These are phyloP conservation scores for Candida broadrunensis DNA, from an alignment of 805 yeast genomes.

Conservation along the genomic window DNA sequence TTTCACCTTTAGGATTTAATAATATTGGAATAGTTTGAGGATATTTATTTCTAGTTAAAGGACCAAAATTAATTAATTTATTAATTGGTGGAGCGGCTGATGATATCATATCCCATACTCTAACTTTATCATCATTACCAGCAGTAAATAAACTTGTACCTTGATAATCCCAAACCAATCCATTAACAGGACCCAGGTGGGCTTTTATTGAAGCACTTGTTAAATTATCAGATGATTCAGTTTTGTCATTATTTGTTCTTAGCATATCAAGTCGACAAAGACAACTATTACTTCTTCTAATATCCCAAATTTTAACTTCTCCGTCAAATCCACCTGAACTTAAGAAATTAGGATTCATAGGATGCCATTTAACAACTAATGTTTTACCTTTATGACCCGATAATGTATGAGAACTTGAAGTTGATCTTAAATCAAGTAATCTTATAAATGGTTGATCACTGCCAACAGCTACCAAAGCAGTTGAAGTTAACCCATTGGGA, in stretches of 20 bases:
- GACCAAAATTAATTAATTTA: conserved; percentile 72
- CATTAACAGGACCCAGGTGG: conserved; percentile 77
- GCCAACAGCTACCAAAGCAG: conserved; percentile 69
- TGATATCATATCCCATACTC: conserved; percentile 68
- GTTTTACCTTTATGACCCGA: conserved; percentile 59
- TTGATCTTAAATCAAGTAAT: conserved; percentile 68
- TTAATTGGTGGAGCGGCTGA: conserved; percentile 45
- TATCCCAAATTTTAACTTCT: conserved; percentile 80
- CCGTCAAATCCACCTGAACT: conserved; percentile 86
- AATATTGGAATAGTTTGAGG: conserved; percentile 49
- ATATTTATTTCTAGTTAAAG: conserved; percentile 64
- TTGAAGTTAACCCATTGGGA: conserved; percentile 17
- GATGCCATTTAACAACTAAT: conserved; percentile 71
- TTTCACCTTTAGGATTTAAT: conserved; percentile 49
- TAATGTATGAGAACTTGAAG: conserved; percentile 70
- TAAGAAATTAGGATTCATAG: conserved; percentile 53
- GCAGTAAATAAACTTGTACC: conserved; percentile 64
- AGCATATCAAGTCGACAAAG: conserved; percentile 60
- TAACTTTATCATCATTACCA: conserved; percentile 77
- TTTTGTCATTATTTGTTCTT: conserved; percentile 29
- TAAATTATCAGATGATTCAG: conserved; percentile 18
- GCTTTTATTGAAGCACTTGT: conserved; percentile 49
- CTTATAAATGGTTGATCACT: conserved; percentile 67
- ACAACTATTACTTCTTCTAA: conserved; percentile 65
- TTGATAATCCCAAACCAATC: conserved; percentile 65